Conservation (phyloP, 2,329 filamentous ascomycete species). For the Venturia carpophila region DNA sequence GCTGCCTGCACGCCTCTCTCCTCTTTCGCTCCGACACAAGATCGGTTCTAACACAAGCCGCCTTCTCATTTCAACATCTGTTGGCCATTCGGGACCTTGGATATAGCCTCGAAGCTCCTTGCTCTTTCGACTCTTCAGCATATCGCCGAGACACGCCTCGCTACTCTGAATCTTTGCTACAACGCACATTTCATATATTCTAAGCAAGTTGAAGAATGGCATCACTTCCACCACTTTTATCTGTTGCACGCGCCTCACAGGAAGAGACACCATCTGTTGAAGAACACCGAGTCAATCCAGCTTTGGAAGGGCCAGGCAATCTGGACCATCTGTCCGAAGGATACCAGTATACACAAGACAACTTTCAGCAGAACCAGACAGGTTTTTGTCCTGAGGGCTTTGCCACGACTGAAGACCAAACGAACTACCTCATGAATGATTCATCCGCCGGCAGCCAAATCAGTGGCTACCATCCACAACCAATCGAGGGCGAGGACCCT, state of each 20-base stretch:
- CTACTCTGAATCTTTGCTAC: background rate
- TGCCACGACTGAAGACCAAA: background rate
- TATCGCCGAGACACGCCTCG: background rate
- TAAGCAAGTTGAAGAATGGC: background rate
- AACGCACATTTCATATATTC: background rate
- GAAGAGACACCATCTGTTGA: background rate
- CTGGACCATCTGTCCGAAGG: background rate
- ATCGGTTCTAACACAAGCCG: background rate
- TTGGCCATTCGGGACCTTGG: background rate
- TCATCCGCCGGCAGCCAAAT: background rate
- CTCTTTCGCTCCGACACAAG: background rate
- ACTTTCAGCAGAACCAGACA: background rate
- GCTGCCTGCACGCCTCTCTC: background rate
- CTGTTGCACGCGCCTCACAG: background rate
- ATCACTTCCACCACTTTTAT: background rate
- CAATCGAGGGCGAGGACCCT: background rate
- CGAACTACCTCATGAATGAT: background rate
- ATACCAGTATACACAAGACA: background rate
- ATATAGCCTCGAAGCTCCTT: background rate
- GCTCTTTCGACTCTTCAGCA: background rate
- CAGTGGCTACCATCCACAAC: background rate
- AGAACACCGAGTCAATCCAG: background rate
- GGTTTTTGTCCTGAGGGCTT: background rate
- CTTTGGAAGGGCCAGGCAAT: background rate
- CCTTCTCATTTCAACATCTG: background rate